phyloP scores from a whole-genome alignment of 2,329 filamentous ascomycete species.

The Didymella keratinophila region DNA sequence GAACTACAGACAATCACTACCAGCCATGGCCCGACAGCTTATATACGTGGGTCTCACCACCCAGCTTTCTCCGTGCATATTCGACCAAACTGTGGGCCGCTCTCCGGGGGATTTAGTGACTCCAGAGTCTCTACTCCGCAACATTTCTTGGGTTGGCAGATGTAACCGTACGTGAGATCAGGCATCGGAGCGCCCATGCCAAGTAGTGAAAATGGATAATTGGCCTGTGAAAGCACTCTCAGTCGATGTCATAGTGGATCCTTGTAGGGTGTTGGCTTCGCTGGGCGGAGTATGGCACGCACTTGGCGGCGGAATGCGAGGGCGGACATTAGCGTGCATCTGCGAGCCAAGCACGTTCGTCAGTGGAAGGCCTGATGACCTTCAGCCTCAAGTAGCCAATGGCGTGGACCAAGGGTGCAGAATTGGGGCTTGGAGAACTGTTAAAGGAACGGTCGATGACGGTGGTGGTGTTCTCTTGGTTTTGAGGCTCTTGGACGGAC shows the following conservation, averaged over 20 bases:
- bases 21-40: slow-evolving; percentile 6
- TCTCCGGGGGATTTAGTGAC: slow-evolving; percentile 18
- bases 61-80: slow-evolving; percentile 15
- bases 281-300: slow-evolving; percentile 28
- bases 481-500: slow-evolving; percentile 19
- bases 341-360: slow-evolving; percentile 24
- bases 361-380: slow-evolving; percentile 1
- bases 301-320: slow-evolving; percentile 31
- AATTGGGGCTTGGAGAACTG: neutral
- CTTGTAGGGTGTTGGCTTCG: slow-evolving; percentile 23
- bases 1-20: neutral
- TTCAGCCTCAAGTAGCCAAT: slow-evolving; percentile 12
- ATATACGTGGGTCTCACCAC: slow-evolving; percentile 15
- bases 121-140: slow-evolving; percentile 26
- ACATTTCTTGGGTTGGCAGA: slow-evolving; percentile 32
- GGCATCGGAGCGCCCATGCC: slow-evolving; percentile 22
- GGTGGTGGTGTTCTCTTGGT: slow-evolving; percentile 17
- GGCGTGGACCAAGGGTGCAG: neutral
- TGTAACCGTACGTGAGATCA: slow-evolving; percentile 33
- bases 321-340: slow-evolving; percentile 13
- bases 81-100: slow-evolving; percentile 18
- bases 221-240: slow-evolving; percentile 23
- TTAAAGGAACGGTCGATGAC: slow-evolving; percentile 20
- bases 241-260: slow-evolving; percentile 42
- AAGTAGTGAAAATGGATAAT: slow-evolving; percentile 18